Conservation (phyloP, 495 filamentous ascomycete genomes). For the Lasiosphaeria hispida region DNA sequence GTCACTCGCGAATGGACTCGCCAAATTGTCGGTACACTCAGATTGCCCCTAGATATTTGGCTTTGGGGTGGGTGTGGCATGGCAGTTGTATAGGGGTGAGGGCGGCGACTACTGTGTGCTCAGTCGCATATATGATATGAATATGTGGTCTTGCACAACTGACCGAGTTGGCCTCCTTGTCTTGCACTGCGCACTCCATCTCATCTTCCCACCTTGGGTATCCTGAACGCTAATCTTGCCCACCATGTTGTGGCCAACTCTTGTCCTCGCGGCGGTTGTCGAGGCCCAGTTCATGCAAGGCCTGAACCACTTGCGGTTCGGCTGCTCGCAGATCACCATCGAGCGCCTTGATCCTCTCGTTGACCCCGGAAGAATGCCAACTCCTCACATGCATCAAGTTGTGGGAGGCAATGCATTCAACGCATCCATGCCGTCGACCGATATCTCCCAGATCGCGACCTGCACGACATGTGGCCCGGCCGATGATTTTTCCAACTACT, state of each 20-base stretch:
- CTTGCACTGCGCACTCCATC: not conserved
- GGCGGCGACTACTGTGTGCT: no score
- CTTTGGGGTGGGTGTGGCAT: no score
- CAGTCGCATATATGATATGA: no score
- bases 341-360: constrained; percentile 35
- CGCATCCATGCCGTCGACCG: constrained; percentile 33
- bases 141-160: no score
- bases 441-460: constrained; percentile 30
- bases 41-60: no score
- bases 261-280: constrained; percentile 18
- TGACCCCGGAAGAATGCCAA: constrained; percentile 34
- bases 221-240: not conserved
- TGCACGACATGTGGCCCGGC: constrained; percentile 38
- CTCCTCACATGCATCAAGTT: constrained; percentile 43
- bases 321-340: constrained; percentile 29
- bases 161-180: not conserved
- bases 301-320: constrained; percentile 32
- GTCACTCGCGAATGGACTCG: no score
- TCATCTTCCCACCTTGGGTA: not conserved
- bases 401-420: constrained; percentile 44
- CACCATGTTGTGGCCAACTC: constrained; percentile 21
- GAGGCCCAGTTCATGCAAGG: constrained; percentile 21
- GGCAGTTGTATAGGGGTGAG: no score
- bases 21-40: no score
- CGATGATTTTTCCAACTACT: constrained; percentile 45